phyloP scores from a whole-genome alignment of 163 green algal species.

The Scenedesmus sp. region DNA sequence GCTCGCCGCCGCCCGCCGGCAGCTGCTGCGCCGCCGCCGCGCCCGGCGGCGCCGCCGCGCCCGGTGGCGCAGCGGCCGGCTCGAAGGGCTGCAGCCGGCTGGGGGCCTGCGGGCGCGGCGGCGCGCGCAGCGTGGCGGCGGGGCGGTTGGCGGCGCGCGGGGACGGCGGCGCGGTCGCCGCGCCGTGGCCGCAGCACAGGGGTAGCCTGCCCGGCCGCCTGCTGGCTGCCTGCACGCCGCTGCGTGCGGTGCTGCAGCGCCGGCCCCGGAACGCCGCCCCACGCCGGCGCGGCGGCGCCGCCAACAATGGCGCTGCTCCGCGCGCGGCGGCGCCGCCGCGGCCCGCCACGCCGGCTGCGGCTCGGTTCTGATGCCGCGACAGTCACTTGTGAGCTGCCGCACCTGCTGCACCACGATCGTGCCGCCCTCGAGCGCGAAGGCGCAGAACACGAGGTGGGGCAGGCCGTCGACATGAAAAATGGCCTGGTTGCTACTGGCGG shows the following conservation, averaged over 20 bases:
- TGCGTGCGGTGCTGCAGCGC: background rate
- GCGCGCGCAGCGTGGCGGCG: too few species aligned
- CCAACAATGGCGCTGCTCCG: too few species aligned
- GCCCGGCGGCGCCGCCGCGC: background rate
- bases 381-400: background rate
- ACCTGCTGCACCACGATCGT: conserved; percentile 50
- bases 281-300: background rate
- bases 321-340: background rate
- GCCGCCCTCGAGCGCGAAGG: conserved; percentile 40
- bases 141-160: background rate
- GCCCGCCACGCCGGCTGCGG: too few species aligned
- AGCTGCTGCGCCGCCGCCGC: background rate
- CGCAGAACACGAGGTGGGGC: conserved; percentile 41
- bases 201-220: background rate
- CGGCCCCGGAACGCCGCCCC: background rate
- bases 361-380: too few species aligned
- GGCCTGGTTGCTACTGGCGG: conserved; percentile 23
- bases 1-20: background rate
- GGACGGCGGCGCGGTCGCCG: background rate
- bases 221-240: background rate
- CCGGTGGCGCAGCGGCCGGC: background rate
- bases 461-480: conserved; percentile 35
- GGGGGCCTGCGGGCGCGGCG: conserved; percentile 1
- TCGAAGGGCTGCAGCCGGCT: background rate
- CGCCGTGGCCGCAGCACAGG: background rate